phyloP scores from a whole-genome alignment of 106 monocot species.

The Xerophyta viscosa region DNA sequence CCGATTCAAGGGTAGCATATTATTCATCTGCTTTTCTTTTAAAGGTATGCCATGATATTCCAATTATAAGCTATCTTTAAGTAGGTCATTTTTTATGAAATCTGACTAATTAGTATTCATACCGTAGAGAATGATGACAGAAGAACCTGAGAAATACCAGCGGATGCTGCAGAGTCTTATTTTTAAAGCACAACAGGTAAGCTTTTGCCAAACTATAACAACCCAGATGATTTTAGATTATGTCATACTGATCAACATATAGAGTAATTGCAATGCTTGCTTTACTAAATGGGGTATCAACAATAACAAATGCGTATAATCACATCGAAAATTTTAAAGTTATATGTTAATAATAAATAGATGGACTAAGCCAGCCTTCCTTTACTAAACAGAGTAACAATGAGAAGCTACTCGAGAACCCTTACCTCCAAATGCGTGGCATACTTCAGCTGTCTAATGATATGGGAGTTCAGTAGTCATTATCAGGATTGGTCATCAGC shows the following conservation, averaged over 20 bases:
- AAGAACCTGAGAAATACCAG: slow-evolving; percentile 89
- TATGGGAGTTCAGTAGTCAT: slow-evolving; percentile 41
- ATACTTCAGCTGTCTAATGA: slow-evolving; percentile 86
- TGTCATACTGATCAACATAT: no score
- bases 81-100: background rate
- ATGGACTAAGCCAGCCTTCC: slow-evolving; percentile 8
- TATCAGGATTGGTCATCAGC: no score
- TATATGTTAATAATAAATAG: background rate
- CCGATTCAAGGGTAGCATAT: slow-evolving; percentile 94
- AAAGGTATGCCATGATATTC: slow-evolving; percentile 67
- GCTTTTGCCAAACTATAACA: no score
- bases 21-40: slow-evolving; percentile 94
- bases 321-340: no score
- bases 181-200: slow-evolving; percentile 92
- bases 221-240: no score
- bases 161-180: slow-evolving; percentile 92
- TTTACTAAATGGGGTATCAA: no score
- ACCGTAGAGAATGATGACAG: slow-evolving; percentile 91
- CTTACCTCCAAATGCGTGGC: slow-evolving; percentile 97
- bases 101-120: slow-evolving; percentile 4
- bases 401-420: slow-evolving; percentile 97
- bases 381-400: slow-evolving; percentile 70
- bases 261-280: background rate
- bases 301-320: no score
- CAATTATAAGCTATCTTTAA: background rate